Evolutionary conservation across 768 basidiomycete genomes (phyloP).

Genomic region (Mycena pura): DNA sequence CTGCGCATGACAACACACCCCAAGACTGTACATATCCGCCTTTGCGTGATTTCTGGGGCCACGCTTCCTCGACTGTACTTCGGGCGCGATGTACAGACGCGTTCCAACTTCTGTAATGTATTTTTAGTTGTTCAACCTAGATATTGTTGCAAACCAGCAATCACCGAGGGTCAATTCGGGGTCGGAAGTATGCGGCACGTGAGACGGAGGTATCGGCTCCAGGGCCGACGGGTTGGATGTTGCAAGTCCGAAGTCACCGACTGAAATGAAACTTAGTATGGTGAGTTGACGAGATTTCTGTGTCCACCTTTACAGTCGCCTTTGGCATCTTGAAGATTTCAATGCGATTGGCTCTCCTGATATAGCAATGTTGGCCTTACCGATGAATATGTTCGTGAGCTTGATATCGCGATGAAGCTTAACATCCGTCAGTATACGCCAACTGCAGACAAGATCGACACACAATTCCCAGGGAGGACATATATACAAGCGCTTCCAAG

Average conservation of each 20-base stretch:
- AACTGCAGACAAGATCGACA: conserved; percentile 33
- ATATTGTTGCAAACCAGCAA: conserved; percentile 13
- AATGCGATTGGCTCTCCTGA: neutral
- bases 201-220: conserved; percentile 66
- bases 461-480: conserved; percentile 87
- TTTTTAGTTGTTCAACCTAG: neutral
- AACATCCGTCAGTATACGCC: neutral
- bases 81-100: conserved; percentile 90
- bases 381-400: conserved; percentile 92
- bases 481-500: conserved; percentile 87
- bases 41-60: conserved; percentile 83
- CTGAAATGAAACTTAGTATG: conserved; percentile 41
- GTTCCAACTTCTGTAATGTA: conserved; percentile 80
- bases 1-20: conserved; percentile 61
- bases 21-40: conserved; percentile 94
- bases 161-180: conserved; percentile 79
- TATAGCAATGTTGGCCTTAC: conserved; percentile 46
- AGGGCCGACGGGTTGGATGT: conserved; percentile 82
- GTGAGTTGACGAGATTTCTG: neutral
- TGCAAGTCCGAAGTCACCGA: conserved; percentile 94
- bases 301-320: conserved; percentile 78
- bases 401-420: conserved; percentile 90
- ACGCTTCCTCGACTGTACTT: conserved; percentile 71
- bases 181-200: conserved; percentile 43
- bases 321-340: conserved; percentile 67